Evolutionary conservation across 176 grass and related monocot species (phyloP), one percentile per base, ranked within the genome.

Genomic region (Stipa capillata): DNA sequence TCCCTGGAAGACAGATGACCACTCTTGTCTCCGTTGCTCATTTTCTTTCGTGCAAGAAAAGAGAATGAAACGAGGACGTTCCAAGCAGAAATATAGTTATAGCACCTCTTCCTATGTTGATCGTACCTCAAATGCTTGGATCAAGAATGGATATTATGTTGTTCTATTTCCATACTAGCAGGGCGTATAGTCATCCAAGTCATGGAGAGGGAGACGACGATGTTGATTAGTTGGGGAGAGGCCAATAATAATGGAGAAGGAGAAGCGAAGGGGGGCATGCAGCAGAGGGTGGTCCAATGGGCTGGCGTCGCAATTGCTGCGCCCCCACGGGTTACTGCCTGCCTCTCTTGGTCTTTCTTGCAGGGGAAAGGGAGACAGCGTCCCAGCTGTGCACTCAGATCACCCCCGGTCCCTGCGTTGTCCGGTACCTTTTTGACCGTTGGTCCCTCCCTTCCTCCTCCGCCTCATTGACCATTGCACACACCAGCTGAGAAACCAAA

Each of bases 351-450:
- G 23, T 56, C 57, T 86, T 86, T 67, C 52, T n/a, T 87, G 71
- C 85, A 68, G 78, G 85, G 41, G 41, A 76, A 87, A 60, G 71
- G 61, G 85, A 87, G 85, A 79, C 85, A 87, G 51, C 14, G 13
- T 40, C 64, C 53, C 82, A 70, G 64, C 7, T 28, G 27, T 1
- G 57, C 80, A 53, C 81, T 76, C 71, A 54, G 33, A 1, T 25
- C 2, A 24, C 1, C 32, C 10, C 47, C 47, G 0, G 23, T 18
- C 12, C 6, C 56, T 27, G 15, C 58, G 12, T 23, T 74, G 47
- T 32, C 68, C 76, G n/a, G n/a, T 17, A 5, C 16, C 40, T 1
- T 9, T 67, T 86, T 86, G 77, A 86, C 77, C 77, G 23, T 24
- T 68, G 69, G 84, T 79, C 54, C 54, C 65, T 85, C 53, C 52